These are phyloP conservation scores for Fusarium solani-melongenae DNA, from an alignment of 2,329 filamentous ascomycete species.

Conservation along the genomic window DNA sequence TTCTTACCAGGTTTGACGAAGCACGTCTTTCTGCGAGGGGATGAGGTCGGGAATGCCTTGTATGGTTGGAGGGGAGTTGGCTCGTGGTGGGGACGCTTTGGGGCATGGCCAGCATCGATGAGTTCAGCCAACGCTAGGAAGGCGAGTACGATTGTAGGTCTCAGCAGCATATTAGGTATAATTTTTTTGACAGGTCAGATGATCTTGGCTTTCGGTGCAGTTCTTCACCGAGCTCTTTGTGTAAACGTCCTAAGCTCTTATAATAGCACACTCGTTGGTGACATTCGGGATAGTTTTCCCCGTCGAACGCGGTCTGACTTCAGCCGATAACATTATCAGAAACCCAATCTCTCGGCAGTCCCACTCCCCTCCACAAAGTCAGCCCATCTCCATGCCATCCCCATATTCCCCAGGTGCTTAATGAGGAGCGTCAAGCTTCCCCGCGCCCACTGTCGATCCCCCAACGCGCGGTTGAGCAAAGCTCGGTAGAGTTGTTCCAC, in stretches of 20 bases:
- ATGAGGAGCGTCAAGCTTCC: background rate
- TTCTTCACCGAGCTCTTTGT: background rate
- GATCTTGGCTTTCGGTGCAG: background rate
- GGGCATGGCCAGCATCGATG: background rate
- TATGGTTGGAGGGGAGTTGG: slow-evolving; percentile 4
- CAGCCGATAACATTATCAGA: background rate
- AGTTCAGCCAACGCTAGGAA: background rate
- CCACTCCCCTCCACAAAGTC: background rate
- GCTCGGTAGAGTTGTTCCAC: background rate
- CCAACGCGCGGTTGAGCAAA: background rate
- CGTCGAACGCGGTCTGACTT: background rate
- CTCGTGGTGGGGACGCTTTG: slow-evolving; percentile 2
- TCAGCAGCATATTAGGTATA: background rate
- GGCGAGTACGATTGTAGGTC: background rate
- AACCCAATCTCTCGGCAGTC: background rate
- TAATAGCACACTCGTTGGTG: background rate
- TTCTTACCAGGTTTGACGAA: slow-evolving; percentile 38
- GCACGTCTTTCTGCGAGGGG: slow-evolving; percentile 22
- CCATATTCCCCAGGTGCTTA: background rate
- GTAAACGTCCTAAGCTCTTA: background rate
- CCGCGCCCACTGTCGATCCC: slow-evolving; percentile 2
- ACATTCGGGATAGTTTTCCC: background rate
- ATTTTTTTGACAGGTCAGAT: background rate
- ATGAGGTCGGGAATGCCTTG: background rate
- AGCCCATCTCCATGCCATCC: slow-evolving; percentile 1